phyloP scores from a whole-genome alignment of 306 rosid genomes.

The Vicia sativa region DNA sequence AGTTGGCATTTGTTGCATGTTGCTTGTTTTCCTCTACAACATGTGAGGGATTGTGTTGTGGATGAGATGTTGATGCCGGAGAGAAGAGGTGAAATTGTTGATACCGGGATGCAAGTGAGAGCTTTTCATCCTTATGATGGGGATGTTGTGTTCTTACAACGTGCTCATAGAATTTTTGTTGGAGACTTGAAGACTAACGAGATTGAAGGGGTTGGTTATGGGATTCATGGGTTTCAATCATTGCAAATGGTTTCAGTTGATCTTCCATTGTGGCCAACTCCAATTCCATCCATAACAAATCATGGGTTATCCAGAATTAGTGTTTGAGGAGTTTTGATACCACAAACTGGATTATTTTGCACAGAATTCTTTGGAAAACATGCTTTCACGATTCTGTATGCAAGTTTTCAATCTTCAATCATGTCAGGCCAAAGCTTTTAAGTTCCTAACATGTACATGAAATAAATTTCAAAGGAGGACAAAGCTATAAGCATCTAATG shows the following conservation, averaged over 20 bases:
- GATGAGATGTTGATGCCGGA: background rate
- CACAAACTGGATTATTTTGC: no score
- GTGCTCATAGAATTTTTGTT: slow-evolving; percentile 17
- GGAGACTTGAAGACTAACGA: slow-evolving; percentile 8
- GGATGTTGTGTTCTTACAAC: slow-evolving; percentile 36
- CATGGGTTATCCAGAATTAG: background rate
- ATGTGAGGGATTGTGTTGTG: background rate
- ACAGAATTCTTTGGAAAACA: no score
- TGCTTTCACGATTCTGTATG: no score
- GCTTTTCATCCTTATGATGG: slow-evolving; percentile 35
- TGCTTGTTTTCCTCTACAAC: background rate
- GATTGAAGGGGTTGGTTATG: slow-evolving; percentile 23
- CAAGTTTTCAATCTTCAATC: background rate
- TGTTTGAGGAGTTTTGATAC: no score
- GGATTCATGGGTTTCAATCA: slow-evolving; percentile 19
- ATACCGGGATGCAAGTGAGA: slow-evolving; percentile 17
- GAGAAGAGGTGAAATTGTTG: background rate
- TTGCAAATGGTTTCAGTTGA: slow-evolving; percentile 25
- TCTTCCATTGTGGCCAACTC: slow-evolving; percentile 35
- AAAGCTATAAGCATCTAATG: no score
- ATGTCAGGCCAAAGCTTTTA: background rate
- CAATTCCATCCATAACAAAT: slow-evolving; percentile 8
- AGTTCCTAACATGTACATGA: slow-evolving; percentile 14
- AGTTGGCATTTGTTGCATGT: slow-evolving; percentile 28
- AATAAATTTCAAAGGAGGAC: background rate